Evolutionary conservation across 139 green algal species (phyloP).

Genomic region (Coelastrella sp.): DNA sequence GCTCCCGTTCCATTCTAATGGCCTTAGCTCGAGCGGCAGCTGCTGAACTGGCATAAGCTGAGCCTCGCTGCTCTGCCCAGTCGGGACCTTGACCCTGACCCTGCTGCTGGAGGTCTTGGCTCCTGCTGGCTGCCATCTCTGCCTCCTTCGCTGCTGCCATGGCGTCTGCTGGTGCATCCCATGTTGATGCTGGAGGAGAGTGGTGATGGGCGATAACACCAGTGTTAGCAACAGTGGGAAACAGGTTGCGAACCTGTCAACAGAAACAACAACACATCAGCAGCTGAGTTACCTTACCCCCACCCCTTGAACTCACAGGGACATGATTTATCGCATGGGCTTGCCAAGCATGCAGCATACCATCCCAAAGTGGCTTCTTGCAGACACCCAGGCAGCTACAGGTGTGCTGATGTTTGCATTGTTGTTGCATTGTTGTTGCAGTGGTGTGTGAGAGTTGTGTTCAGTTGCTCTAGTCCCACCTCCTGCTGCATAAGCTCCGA

Average conservation of each 20-base stretch:
- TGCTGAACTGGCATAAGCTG: not conserved
- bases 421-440: too few species aligned
- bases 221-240: constrained; percentile 58
- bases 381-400: too few species aligned
- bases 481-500: constrained; percentile 52
- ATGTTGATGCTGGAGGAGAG: constrained; percentile 7
- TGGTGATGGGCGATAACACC: constrained; percentile 39
- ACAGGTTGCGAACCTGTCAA: constrained; percentile 43
- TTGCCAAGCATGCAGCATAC: too few species aligned
- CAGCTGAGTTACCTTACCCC: too few species aligned
- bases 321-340: too few species aligned
- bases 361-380: too few species aligned
- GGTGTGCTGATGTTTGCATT: too few species aligned
- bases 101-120: not conserved
- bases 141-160: constrained; percentile 23
- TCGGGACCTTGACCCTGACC: not conserved
- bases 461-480: not conserved
- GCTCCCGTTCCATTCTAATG: not conserved
- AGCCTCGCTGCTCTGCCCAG: not conserved
- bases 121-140: constrained; percentile 1
- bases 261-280: not conserved
- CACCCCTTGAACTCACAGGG: too few species aligned
- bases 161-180: constrained; percentile 37
- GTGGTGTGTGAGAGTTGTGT: not conserved
- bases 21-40: not conserved